phyloP scores from a whole-genome alignment of 2,329 filamentous ascomycete species.

The Exophiala viscosa region DNA sequence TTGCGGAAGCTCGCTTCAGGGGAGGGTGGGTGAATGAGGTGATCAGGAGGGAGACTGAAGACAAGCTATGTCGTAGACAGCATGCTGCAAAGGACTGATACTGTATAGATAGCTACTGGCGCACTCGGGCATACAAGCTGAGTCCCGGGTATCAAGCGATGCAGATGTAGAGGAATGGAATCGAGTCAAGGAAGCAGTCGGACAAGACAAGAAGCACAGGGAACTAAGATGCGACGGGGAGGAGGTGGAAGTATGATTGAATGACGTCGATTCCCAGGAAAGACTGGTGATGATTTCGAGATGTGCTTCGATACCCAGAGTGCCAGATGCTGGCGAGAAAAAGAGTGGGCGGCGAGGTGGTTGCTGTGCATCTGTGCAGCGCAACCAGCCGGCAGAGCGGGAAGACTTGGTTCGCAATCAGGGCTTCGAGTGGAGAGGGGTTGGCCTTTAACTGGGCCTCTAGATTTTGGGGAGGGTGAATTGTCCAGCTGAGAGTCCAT shows the following conservation, averaged over 20 bases:
- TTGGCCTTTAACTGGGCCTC: too few relatives aligned
- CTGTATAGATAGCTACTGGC: not conserved
- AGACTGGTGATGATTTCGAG: conserved; percentile 6
- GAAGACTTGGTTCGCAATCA: not conserved
- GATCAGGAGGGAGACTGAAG: not conserved
- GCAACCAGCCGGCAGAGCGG: conserved; percentile 18
- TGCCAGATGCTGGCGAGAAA: not conserved
- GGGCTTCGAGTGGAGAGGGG: too few relatives aligned
- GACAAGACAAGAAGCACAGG: conserved; percentile 8
- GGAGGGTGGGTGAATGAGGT: not conserved
- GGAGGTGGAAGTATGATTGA: conserved; percentile 6
- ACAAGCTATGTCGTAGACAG: conserved; percentile 11
- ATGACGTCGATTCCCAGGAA: conserved; percentile 24
- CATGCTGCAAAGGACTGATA: conserved; percentile 3
- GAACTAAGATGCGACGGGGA: conserved; percentile 16
- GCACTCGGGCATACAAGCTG: not conserved
- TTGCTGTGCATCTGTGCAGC: conserved; percentile 9
- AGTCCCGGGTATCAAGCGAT: too few relatives aligned
- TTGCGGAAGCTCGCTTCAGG: conserved; percentile 1
- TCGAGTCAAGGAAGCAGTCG: not conserved
- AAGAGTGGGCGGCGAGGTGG: not conserved
- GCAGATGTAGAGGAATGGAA: conserved; percentile 6
- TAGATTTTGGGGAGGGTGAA: too few relatives aligned
- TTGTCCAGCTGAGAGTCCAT: too few relatives aligned
- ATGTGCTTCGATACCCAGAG: not conserved